Evolutionary conservation across 306 rosid species (phyloP), one percentile per base, ranked within the genome.

Genomic region (Glycine tomentella): DNA sequence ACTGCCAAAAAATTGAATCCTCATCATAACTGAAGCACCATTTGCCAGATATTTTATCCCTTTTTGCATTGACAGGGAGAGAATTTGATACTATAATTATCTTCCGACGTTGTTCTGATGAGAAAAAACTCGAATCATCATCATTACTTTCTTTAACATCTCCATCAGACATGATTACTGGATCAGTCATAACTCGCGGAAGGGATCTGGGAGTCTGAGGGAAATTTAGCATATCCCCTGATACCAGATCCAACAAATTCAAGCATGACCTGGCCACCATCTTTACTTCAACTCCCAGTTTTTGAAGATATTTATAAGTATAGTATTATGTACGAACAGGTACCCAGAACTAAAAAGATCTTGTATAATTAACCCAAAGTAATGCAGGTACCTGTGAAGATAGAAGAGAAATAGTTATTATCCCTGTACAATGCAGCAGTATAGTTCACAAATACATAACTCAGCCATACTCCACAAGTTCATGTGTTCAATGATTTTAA

Each of bases 11-110:
- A 78, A 94, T 82, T 36, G 95, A 63, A 85, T 94, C 98, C 81
- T 94, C 95, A 7, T 91, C 93, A 48, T 87, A 84, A 77, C 90
- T 87, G 63, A 94, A 94, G 82, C 75, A 64, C 97, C 97, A 92
- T 66, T 51, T 81, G 53, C 93, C 92, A 7, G 94, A 83, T 38
- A 82, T 6, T 3, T 75, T 17, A 86, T 92, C 98, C 85, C 79
- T 90, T 16, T 84, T 77, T 17, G 92, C 87, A 84, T 90, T 76
- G 34, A 94, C 63, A 79, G 98, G 98, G 78, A 94, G 93, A 80
- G 85, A 88, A 72, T 86, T 87, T 14, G 98, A 80, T 78, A 92
- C 97, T 51, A 94, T 31, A 36, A 94, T 88, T 61, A 83, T 89
- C 86, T 83, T 91, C 72, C 67, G 83, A 2, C 46, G 69, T 65